A percentile compares a stretch with the other conserved stretches of the same genome.
phyloP scores from a whole-genome alignment of 31 red algal species.

The Endocladia muricata region DNA sequence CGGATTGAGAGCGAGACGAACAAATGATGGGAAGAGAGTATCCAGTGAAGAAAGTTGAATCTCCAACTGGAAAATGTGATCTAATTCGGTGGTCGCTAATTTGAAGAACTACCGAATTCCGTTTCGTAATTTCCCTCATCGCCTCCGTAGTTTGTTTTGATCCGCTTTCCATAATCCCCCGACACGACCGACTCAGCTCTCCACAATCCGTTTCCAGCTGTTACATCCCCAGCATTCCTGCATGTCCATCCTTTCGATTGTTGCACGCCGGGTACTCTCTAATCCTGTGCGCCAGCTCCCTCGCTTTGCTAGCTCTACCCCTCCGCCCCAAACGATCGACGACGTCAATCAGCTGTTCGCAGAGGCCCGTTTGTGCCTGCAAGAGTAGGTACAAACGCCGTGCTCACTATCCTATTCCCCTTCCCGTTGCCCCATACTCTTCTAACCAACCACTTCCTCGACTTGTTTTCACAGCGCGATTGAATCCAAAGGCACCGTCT shows the following conservation, averaged over 20 bases:
- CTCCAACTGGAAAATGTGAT: no score
- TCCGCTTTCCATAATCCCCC: no score
- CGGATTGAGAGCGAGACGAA: no score
- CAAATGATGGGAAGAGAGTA: no score
- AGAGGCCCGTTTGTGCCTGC: conserved; percentile 55
- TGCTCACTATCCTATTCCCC: not conserved
- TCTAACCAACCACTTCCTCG: not conserved
- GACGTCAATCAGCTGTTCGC: conserved; percentile 59
- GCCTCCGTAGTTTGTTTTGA: no score
- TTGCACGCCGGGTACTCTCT: not conserved
- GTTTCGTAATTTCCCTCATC: no score
- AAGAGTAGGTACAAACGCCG: conserved; percentile 67
- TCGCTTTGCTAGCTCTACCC: not conserved
- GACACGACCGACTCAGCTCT: no score
- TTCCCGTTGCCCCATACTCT: not conserved
- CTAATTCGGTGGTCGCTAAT: no score
- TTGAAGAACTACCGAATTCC: no score
- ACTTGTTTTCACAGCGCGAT: conserved; percentile 10
- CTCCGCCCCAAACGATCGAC: conserved; percentile 28
- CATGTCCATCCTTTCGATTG: not conserved
- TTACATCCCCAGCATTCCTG: no score
- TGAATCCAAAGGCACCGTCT: conserved; percentile 62
- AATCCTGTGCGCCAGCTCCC: not conserved
- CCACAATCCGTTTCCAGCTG: no score
- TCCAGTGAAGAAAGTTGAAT: no score